Conservation (phyloP, 495 filamentous ascomycete species). For the Physcia stellaris region DNA sequence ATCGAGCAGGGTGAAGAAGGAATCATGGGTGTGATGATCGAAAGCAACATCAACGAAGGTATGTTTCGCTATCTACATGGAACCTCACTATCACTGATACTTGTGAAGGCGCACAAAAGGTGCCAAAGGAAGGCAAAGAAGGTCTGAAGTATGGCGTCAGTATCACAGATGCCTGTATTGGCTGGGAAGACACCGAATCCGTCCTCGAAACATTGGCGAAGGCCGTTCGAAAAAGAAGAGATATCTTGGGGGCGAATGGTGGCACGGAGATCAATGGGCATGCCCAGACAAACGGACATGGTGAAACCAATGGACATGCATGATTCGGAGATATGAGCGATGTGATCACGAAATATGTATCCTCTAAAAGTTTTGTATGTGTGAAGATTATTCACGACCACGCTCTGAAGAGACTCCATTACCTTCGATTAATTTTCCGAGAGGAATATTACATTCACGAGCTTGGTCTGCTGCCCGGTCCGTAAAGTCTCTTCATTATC, state of each 20-base stretch:
- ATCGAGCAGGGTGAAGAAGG: slow-evolving; percentile 72
- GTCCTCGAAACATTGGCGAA: slow-evolving; percentile 80
- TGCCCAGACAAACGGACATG: neutral
- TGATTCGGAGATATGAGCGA: too few relatives aligned
- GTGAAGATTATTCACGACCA: too few relatives aligned
- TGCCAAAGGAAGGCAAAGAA: slow-evolving; percentile 66
- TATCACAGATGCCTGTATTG: slow-evolving; percentile 95
- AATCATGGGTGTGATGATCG: slow-evolving; percentile 96
- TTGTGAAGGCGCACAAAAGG: slow-evolving; percentile 51
- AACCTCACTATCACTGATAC: neutral
- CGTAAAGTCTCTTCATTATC: too few relatives aligned
- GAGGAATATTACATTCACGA: too few relatives aligned
- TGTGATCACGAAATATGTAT: too few relatives aligned
- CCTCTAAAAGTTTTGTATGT: too few relatives aligned
- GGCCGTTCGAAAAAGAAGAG: slow-evolving; percentile 63
- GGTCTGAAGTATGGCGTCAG: slow-evolving; percentile 82
- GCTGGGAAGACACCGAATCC: slow-evolving; percentile 78
- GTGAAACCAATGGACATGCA: neutral
- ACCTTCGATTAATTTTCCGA: too few relatives aligned
- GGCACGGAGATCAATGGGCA: slow-evolving; percentile 16
- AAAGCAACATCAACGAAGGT: slow-evolving; percentile 94
- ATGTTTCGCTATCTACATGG: slow-evolving; percentile 17
- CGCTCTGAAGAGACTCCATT: too few relatives aligned
- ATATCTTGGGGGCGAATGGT: slow-evolving; percentile 26
- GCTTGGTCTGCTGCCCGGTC: too few relatives aligned